phyloP scores from a whole-genome alignment of 257 asterid genomes.

The Nemophila menziesii region DNA sequence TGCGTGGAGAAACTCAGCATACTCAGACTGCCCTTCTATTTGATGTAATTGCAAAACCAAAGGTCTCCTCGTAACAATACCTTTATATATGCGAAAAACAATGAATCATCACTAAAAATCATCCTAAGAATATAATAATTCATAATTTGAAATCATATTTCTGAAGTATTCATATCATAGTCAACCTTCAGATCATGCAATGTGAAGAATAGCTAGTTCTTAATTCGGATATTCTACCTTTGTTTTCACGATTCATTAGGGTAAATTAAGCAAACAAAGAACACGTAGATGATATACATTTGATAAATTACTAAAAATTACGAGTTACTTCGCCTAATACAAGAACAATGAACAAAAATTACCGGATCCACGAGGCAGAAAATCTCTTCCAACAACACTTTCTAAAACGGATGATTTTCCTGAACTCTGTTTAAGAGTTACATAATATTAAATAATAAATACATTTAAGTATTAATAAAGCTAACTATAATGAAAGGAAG shows the following conservation, averaged over 20 bases:
- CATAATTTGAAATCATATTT: no score
- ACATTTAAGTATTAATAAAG: neutral
- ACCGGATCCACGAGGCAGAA: constrained; percentile 99
- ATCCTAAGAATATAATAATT: no score
- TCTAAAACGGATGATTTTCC: constrained; percentile 96
- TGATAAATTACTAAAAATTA: no score
- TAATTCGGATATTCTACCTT: neutral
- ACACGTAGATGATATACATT: no score
- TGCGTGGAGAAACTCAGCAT: constrained; percentile 90
- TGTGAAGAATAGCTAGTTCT: neutral
- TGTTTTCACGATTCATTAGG: no score
- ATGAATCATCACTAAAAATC: neutral
- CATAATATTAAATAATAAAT: neutral
- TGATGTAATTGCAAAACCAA: constrained; percentile 94
- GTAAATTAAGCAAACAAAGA: constrained; percentile 1
- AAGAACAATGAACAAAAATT: constrained; percentile 1
- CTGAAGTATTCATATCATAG: no score
- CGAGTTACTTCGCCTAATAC: no score
- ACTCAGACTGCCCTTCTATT: constrained; percentile 69
- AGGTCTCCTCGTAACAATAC: constrained; percentile 97
- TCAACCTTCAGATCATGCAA: neutral
- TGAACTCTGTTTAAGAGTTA: constrained; percentile 48
- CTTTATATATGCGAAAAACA: constrained; percentile 24
- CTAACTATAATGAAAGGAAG: constrained; percentile 3
- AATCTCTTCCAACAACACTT: constrained; percentile 96